A percentile compares a stretch with the other conserved stretches of the same genome.
These are phyloP conservation scores for Leishmania martiniquensis DNA, from an alignment of 208 protist genomes.

Conservation along the genomic window DNA sequence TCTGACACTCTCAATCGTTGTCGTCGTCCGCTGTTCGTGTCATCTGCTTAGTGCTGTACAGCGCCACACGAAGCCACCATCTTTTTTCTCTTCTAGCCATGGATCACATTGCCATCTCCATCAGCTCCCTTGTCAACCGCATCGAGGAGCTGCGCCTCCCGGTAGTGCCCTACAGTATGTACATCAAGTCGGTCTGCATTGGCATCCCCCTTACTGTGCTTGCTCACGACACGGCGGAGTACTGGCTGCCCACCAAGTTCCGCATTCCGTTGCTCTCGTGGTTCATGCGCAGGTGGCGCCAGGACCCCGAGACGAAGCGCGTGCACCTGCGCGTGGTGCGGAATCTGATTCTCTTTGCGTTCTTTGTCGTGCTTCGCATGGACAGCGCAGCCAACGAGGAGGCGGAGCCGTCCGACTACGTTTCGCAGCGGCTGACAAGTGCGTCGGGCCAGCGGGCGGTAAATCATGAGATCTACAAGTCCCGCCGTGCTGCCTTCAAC, in stretches of 20 bases:
- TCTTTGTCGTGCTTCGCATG: constrained; percentile 66
- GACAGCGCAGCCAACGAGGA: constrained; percentile 42
- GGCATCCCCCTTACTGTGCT: constrained; percentile 82
- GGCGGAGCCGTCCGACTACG: constrained; percentile 68
- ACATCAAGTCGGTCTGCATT: constrained; percentile 59
- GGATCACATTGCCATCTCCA: constrained; percentile 65
- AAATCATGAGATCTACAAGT: constrained; percentile 69
- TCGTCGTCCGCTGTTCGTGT: background rate
- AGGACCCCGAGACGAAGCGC: constrained; percentile 60
- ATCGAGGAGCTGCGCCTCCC: constrained; percentile 73
- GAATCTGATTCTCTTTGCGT: constrained; percentile 74
- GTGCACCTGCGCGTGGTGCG: constrained; percentile 53
- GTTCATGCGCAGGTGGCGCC: constrained; percentile 74
- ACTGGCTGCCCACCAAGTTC: constrained; percentile 72
- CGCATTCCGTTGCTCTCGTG: constrained; percentile 73
- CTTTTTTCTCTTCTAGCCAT: constrained; percentile 31
- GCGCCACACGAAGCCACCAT: background rate
- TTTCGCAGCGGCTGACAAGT: constrained; percentile 67
- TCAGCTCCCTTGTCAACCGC: constrained; percentile 70
- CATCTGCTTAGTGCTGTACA: background rate
- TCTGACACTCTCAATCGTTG: background rate
- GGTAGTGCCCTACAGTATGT: constrained; percentile 52
- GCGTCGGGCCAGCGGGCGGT: constrained; percentile 43
- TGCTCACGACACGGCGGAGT: constrained; percentile 73
- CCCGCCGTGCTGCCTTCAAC: constrained; percentile 60